Percentiles rank a stretch among this genome's conserved stretches.
These are phyloP conservation scores for Zymoseptoria pseudotritici DNA, from an alignment of 2,329 filamentous ascomycete genomes.

Conservation along the genomic window DNA sequence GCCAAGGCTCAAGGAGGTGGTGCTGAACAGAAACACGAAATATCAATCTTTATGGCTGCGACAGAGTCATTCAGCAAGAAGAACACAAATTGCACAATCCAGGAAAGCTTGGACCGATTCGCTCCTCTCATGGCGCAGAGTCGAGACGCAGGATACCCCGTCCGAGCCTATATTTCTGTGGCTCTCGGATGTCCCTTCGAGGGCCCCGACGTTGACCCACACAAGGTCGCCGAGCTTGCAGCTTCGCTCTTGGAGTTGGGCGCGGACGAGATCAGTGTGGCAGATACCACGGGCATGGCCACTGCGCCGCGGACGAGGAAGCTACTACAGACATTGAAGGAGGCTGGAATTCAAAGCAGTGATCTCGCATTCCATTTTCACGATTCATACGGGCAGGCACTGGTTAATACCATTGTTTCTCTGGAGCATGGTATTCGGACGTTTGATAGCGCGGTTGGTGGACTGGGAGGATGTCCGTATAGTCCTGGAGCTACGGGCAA, in stretches of 20 bases:
- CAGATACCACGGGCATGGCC: conserved; percentile 87
- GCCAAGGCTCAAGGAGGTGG: conserved; percentile 51
- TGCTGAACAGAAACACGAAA: conserved; percentile 46
- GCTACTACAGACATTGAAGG: conserved; percentile 56
- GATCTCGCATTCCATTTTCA: conserved; percentile 77
- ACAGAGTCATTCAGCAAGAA: conserved; percentile 73
- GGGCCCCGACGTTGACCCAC: conserved; percentile 53
- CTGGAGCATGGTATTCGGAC: conserved; percentile 69
- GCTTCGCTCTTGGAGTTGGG: conserved; percentile 69
- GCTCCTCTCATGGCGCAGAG: conserved; percentile 61
- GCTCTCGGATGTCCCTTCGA: conserved; percentile 74
- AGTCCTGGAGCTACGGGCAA: conserved; percentile 81
- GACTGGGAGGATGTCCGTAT: conserved; percentile 78
- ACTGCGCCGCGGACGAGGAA: conserved; percentile 63
- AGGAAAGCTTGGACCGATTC: conserved; percentile 64
- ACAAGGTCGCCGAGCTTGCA: conserved; percentile 56
- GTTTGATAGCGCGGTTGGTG: conserved; percentile 73
- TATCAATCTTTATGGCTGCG: conserved; percentile 75
- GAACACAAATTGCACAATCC: conserved; percentile 76
- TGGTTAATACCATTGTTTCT: conserved; percentile 73
- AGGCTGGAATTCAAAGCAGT: conserved; percentile 60
- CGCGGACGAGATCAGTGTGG: conserved; percentile 82
- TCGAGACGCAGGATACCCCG: conserved; percentile 57
- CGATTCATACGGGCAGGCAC: conserved; percentile 77
- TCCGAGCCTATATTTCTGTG: conserved; percentile 73